A percentile compares a stretch with the other conserved stretches of the same genome.
Evolutionary conservation across 768 basidiomycete species (phyloP).

Genomic region (Suillus lakei): DNA sequence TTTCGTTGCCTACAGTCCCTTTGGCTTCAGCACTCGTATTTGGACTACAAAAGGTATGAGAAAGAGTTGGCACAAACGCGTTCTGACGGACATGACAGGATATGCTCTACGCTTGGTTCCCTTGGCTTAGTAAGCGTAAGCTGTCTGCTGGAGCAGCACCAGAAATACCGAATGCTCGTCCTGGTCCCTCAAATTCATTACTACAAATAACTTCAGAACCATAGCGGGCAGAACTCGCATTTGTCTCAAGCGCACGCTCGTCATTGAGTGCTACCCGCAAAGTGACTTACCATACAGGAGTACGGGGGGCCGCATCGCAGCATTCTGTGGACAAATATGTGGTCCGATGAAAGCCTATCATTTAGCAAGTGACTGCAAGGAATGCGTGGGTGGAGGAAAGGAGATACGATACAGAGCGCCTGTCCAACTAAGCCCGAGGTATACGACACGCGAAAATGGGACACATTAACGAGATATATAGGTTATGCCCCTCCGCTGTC

Average conservation of each 20-base stretch:
- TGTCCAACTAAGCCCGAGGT: slow-evolving; percentile 17
- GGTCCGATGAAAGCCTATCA: neutral
- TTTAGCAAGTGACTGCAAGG: neutral
- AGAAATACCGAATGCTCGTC: slow-evolving; percentile 30
- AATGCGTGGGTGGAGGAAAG: slow-evolving; percentile 16
- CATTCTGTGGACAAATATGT: neutral
- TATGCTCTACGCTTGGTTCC: slow-evolving; percentile 40
- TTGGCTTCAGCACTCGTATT: slow-evolving; percentile 52
- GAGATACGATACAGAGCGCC: slow-evolving; percentile 23
- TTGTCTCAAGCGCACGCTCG: neutral
- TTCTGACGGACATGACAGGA: slow-evolving; percentile 37
- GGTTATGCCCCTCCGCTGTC: slow-evolving; percentile 76
- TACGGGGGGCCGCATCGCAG: neutral
- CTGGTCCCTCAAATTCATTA: slow-evolving; percentile 1
- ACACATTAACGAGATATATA: slow-evolving; percentile 21
- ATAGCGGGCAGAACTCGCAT: neutral
- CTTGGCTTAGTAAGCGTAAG: slow-evolving; percentile 12
- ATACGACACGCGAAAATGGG: slow-evolving; percentile 14
- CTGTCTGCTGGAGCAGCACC: slow-evolving; percentile 16
- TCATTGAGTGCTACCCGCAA: neutral
- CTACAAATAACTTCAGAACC: neutral
- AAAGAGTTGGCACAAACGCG: neutral
- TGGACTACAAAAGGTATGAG: slow-evolving; percentile 50
- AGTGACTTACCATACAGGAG: neutral
- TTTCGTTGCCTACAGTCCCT: slow-evolving; percentile 44